phyloP scores from a whole-genome alignment of 179 eudicot genomes.

The Actinidia polygama region DNA sequence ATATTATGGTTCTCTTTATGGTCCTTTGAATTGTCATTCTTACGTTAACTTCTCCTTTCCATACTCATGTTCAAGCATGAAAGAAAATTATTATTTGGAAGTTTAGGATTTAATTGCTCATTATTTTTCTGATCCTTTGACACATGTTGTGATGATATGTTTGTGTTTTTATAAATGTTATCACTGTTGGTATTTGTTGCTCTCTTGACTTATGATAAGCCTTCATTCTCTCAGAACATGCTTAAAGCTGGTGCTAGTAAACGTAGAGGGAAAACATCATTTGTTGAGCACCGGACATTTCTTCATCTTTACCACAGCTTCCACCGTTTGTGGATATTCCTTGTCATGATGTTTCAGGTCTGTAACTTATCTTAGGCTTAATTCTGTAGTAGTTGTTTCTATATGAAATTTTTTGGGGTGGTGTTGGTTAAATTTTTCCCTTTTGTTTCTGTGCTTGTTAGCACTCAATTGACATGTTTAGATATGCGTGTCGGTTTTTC shows the following conservation, averaged over 20 bases:
- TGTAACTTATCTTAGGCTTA: slow-evolving; percentile 3
- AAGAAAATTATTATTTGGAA: neutral
- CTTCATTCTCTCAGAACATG: slow-evolving; percentile 43
- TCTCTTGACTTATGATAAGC: slow-evolving; percentile 20
- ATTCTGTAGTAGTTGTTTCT: neutral
- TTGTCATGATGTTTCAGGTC: slow-evolving; percentile 97
- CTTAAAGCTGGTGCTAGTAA: slow-evolving; percentile 65
- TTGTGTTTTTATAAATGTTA: neutral
- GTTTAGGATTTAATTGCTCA: neutral
- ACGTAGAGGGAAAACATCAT: slow-evolving; percentile 89
- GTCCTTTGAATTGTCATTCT: neutral
- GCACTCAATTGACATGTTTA: neutral
- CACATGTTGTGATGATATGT: neutral
- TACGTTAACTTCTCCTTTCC: neutral
- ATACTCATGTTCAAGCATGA: too few relatives aligned
- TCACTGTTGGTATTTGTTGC: neutral
- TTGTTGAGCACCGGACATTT: slow-evolving; percentile 97
- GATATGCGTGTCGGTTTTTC: neutral
- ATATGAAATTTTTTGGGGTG: too few relatives aligned
- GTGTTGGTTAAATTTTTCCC: neutral
- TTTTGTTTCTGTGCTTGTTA: neutral
- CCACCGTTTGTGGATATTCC: slow-evolving; percentile 99
- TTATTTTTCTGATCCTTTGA: slow-evolving; percentile 3
- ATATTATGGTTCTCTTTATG: neutral
- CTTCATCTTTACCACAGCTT: slow-evolving; percentile 96